Evolutionary conservation across 192 early-diverging fungal genomes (phyloP).

Genomic region (Entomortierella lignicola): DNA sequence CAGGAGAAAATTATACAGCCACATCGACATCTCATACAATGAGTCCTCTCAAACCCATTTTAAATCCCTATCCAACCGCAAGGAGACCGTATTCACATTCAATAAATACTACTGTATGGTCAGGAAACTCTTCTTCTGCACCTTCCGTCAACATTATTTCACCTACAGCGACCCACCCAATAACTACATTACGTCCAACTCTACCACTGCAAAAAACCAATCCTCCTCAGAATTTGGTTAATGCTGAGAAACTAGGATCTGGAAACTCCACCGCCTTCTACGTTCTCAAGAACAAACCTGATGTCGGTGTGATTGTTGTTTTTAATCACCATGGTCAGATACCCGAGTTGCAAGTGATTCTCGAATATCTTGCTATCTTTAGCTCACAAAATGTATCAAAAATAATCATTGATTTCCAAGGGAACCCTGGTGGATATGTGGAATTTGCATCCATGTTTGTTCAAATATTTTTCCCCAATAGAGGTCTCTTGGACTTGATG

Average conservation of each 20-base stretch:
- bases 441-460: conserved; percentile 9
- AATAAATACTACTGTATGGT: too few species aligned
- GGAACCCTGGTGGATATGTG: conserved; percentile 20
- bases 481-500: background rate
- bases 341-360: background rate
- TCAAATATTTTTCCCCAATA: conserved; percentile 19
- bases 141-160: too few species aligned
- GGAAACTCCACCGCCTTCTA: conserved; percentile 21
- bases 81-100: too few species aligned
- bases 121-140: too few species aligned
- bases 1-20: too few species aligned
- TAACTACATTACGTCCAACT: too few species aligned
- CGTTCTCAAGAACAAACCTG: conserved; percentile 6
- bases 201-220: background rate
- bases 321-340: background rate
- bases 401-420: conserved; percentile 28
- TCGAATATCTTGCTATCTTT: background rate
- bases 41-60: too few species aligned
- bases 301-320: conserved; percentile 37
- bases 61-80: too few species aligned
- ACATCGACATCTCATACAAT: too few species aligned
- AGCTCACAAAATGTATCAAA: conserved; percentile 5
- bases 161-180: too few species aligned
- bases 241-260: background rate
- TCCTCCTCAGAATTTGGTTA: background rate